Base-by-base conservation (phyloP, 768 basidiomycete species). In the Saitozyma podzolica region DNA sequence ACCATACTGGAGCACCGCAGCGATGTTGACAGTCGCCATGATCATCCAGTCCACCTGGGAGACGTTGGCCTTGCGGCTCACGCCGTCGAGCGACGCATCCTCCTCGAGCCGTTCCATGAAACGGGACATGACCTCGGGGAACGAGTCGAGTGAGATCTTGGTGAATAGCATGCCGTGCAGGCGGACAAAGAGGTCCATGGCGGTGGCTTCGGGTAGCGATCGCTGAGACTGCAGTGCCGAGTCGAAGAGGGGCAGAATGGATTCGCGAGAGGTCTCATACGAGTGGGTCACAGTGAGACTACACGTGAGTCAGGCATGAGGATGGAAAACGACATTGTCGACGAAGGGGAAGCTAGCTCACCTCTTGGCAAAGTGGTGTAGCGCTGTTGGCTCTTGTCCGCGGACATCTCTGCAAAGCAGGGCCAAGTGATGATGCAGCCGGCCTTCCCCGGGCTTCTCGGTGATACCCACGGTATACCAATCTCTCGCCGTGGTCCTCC, bases 131-230 rank as follows among this genome's bases (percentile, higher is more conserved):
- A 88, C 88, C 11, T 87, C 83, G 49, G 85, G 81, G 75, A 98
- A 98, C 76, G 93, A 90, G 77, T 99, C 96, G 37, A 99, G 86
- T 66, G 93, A 85, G 66, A 96, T 92, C 66, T 90, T 88, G 13
- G 96, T 98, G 81, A 97, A 97, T 1, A 99, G 84, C 92, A 97
- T 94, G 37, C 96, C 94, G 62, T 98, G 96, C 0, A 99, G 82
- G 10, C 92, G 85, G 40, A 98, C 86, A 67, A 98, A 99, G 0
- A 96, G 84, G 29, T 93, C 92, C 0, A 88, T 80, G 11, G 79
- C 79, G 13, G 69, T 67, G 3, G 81, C 77, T 67, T 95, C 92
- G 2, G 93, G 88, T 9, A 84, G 83, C 14, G 87, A 84, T 3
- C 92, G 88, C 16, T 87, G 85, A 8, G 86, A 83, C 75, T 92